Conservation (phyloP, 2,329 filamentous ascomycete species). For the Fusarium haematococcum region DNA sequence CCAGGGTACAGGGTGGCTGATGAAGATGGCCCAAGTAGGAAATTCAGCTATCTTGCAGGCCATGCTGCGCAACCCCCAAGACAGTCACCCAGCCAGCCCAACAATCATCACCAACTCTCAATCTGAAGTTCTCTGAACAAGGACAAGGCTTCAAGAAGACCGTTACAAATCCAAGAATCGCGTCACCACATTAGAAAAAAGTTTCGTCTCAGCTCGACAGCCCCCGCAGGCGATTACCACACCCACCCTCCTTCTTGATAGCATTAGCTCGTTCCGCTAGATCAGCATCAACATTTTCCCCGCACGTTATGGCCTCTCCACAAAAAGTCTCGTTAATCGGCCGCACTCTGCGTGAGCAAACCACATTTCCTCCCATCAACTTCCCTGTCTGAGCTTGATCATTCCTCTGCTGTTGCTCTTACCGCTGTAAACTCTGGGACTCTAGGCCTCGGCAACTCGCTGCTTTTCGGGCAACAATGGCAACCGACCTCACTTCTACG, state of each 20-base stretch:
- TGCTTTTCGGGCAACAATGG: conserved; percentile 23
- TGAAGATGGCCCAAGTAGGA: neutral
- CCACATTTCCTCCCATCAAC: neutral
- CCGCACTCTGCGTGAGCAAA: neutral
- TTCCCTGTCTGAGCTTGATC: neutral
- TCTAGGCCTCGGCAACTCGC: neutral
- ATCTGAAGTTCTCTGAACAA: neutral
- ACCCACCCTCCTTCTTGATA: neutral
- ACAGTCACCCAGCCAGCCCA: neutral
- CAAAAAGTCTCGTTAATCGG: neutral
- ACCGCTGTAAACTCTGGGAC: neutral
- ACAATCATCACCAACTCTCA: neutral
- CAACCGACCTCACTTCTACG: neutral
- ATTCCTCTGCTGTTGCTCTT: neutral
- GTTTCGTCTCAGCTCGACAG: neutral
- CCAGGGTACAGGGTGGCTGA: neutral
- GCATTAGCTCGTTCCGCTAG: neutral
- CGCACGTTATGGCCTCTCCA: neutral
- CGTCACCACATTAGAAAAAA: neutral
- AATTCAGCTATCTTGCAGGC: neutral
- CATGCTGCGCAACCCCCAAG: neutral
- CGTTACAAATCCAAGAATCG: neutral
- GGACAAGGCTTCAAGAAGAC: neutral
- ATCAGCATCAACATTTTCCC: neutral
- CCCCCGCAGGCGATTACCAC: neutral